A percentile compares a stretch with the other conserved stretches of the same genome.
These are phyloP conservation scores for Tolypocladium paradoxum DNA, from an alignment of 2,329 filamentous ascomycete genomes.

Conservation along the genomic window DNA sequence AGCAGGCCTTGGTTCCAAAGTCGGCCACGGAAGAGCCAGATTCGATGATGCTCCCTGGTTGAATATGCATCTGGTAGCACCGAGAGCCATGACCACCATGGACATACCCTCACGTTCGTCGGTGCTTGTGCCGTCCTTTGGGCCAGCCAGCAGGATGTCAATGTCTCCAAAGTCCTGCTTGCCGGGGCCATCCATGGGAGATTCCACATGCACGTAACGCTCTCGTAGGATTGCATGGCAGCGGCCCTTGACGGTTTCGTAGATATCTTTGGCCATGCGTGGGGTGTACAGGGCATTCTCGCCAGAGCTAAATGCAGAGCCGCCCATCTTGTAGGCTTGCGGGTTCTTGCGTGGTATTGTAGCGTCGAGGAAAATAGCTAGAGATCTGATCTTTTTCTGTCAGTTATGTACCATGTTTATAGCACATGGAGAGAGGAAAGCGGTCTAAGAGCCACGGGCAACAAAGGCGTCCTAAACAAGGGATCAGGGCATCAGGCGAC, in stretches of 20 bases:
- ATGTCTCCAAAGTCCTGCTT: constrained; percentile 64
- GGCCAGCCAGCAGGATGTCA: constrained; percentile 51
- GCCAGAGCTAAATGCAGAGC: constrained; percentile 43
- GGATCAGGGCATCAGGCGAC: not conserved
- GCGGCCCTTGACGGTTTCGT: constrained; percentile 36
- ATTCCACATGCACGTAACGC: constrained; percentile 43
- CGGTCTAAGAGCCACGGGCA: not conserved
- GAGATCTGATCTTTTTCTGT: not conserved
- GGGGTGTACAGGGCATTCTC: constrained; percentile 45
- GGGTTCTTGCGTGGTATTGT: not conserved
- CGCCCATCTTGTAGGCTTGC: constrained; percentile 45
- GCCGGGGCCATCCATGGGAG: constrained; percentile 56
- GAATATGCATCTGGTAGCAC: constrained; percentile 29
- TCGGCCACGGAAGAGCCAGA: constrained; percentile 47
- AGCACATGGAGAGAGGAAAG: not conserved
- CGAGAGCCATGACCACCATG: constrained; percentile 22
- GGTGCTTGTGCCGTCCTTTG: constrained; percentile 8
- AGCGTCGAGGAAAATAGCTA: too few species aligned
- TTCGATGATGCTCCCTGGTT: constrained; percentile 22
- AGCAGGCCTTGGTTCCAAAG: constrained; percentile 3
- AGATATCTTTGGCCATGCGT: constrained; percentile 51
- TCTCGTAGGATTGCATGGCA: constrained; percentile 35
- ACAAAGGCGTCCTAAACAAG: not conserved
- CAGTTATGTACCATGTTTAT: not conserved
- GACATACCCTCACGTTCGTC: constrained; percentile 17